Evolutionary conservation across 768 basidiomycete species (phyloP), one percentile per base, ranked within the genome.

Genomic region (Hypholoma sublateritium): DNA sequence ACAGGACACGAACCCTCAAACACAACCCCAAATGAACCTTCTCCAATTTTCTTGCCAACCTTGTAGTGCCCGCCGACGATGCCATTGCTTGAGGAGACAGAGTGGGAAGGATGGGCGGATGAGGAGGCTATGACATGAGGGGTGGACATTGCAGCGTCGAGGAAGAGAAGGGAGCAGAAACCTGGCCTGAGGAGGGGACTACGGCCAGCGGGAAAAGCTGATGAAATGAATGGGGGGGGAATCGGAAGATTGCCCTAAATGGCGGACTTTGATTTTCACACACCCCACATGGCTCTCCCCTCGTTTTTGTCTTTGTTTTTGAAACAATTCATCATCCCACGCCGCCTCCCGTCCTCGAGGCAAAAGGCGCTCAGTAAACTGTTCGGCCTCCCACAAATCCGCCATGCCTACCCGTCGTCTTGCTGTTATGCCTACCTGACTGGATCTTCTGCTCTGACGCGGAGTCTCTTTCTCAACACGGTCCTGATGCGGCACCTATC

Each of bases 11-110:
- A 68, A 95, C 97, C 89, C 83, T 98, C 88, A 74, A 97, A 93
- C 60, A 98, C 89, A 62, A 98, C 96, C 67, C 96, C 96, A 70
- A 99, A 99, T n/a, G 89, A 92, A 50, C 96, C 96, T 76, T 99
- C 96, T 47, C 96, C 96, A 71, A 98, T 96, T 86, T 98, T 98
- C 83, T 96, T 95, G 50, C 96, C 96, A 50, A 98, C 95, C 61
- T 91, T 83, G 69, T 85, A 92, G 70, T 91, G 85, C 66, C 79
- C 85, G 42, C 90, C 90, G 57, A 92, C 87, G 70, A 92, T 84
- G 65, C 88, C 85, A 72, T 86, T 89, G 39, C 83, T 87, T 28
- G 80, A 80, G 25, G 82, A 78, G 47, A 84, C 75, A 46, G 85
- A 80, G 67, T 85, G 83, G 16, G 84, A 80, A 50, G 83, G 85